Conservation (phyloP, 768 basidiomycete genomes). For the Agaricus bisporus region DNA sequence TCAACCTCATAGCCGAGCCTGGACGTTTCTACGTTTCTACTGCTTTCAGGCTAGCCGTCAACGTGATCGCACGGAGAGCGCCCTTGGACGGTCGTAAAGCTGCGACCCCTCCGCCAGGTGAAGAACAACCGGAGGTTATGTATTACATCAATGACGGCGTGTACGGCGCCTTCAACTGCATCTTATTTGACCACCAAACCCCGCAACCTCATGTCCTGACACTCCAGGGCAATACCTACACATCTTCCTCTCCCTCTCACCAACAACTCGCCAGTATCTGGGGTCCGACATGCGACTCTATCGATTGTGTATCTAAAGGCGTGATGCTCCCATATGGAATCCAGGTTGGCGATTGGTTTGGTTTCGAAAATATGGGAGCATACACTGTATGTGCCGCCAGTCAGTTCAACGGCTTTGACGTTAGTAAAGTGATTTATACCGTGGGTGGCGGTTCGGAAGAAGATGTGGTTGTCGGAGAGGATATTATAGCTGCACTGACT, state of each 20-base stretch:
- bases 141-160: conserved; percentile 99
- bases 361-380: conserved; percentile 97
- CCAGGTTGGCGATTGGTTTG: conserved; percentile 94
- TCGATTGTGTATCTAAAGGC: conserved; percentile 80
- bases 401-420: conserved; percentile 89
- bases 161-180: conserved; percentile 95
- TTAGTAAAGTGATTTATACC: conserved; percentile 78
- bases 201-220: conserved; percentile 73
- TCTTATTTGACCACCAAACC: conserved; percentile 91
- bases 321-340: conserved; percentile 60
- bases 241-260: conserved; percentile 30
- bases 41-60: conserved; percentile 88
- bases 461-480: conserved; percentile 36
- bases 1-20: conserved; percentile 92
- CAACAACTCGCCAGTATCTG: conserved; percentile 67
- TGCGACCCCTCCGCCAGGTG: conserved; percentile 10
- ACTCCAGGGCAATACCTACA: conserved; percentile 60
- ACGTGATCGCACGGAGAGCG: conserved; percentile 86
- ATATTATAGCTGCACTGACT: conserved; percentile 46
- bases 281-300: conserved; percentile 98
- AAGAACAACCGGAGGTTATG: conserved; percentile 64
- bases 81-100: conserved; percentile 25
- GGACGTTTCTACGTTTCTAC: conserved; percentile 90
- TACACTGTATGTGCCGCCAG: conserved; percentile 98
- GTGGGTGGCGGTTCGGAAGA: conserved; percentile 44